A percentile compares a stretch with the other conserved stretches of the same genome.
These are phyloP conservation scores for Xanthoconium stramineum DNA, from an alignment of 768 basidiomycete species.

Conservation along the genomic window DNA sequence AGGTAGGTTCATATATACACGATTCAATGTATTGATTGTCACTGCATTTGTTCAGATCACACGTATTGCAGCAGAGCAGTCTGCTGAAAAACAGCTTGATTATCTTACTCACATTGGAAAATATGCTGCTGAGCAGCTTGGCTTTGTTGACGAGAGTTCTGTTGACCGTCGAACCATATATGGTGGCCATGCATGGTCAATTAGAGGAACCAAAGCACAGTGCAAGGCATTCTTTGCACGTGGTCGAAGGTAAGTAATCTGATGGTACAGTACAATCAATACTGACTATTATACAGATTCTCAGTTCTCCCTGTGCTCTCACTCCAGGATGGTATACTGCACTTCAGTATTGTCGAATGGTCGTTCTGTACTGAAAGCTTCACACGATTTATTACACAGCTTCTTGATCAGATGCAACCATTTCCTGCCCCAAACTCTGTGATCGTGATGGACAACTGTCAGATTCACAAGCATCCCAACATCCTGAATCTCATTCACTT, in stretches of 20 bases:
- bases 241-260: background rate
- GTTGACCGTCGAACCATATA: too few species aligned
- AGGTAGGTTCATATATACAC: background rate
- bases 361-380: background rate
- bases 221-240: background rate
- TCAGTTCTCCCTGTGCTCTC: background rate
- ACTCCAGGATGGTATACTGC: background rate
- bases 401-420: conserved; percentile 25
- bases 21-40: too few species aligned
- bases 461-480: conserved; percentile 27
- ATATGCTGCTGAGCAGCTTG: background rate
- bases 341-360: background rate
- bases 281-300: too few species aligned
- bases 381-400: background rate
- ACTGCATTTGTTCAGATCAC: background rate
- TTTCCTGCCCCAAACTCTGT: conserved; percentile 36
- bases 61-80: background rate
- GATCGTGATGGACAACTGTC: conserved; percentile 39
- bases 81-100: background rate
- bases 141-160: too few species aligned
- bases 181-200: too few species aligned
- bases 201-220: too few species aligned
- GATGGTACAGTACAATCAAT: too few species aligned
- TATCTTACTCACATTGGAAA: background rate
- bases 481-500: background rate